Evolutionary conservation across 345 rosid genomes (phyloP).

Genomic region (Turritis glabra): DNA sequence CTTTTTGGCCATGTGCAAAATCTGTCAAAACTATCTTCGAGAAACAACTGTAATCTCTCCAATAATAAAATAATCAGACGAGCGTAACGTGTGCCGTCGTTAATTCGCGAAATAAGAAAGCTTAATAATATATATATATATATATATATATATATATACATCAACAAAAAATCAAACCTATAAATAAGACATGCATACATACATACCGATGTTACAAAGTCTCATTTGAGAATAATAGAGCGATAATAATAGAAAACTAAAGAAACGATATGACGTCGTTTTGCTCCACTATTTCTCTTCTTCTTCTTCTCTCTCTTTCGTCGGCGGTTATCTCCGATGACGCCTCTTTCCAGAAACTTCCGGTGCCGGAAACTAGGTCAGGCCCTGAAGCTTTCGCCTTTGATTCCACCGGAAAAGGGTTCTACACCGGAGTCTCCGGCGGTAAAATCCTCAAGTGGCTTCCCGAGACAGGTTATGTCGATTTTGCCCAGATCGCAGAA

Average conservation of each 20-base stretch:
- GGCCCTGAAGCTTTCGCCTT: constrained; percentile 42
- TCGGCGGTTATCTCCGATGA: constrained; percentile 33
- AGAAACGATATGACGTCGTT: constrained; percentile 5
- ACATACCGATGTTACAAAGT: not conserved
- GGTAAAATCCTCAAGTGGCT: constrained; percentile 46
- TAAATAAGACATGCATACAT: not conserved
- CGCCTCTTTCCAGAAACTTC: constrained; percentile 26
- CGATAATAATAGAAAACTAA: not conserved
- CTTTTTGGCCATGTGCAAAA: not conserved
- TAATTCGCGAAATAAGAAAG: not conserved
- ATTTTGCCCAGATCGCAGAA: constrained; percentile 34
- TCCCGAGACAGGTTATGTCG: constrained; percentile 35
- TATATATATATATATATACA: not conserved
- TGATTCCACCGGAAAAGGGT: constrained; percentile 42
- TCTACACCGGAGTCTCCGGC: constrained; percentile 46
- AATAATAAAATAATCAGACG: not conserved
- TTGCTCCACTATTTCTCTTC: not conserved
- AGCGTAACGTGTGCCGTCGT: not conserved
- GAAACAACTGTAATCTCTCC: not conserved
- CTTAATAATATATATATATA: not conserved
- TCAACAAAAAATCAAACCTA: not conserved
- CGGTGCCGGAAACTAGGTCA: constrained; percentile 33
- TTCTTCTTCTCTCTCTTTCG: constrained; percentile 20
- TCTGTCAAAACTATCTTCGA: not conserved
- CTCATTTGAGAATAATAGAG: not conserved